Percentiles rank a stretch among this genome's conserved stretches.
Evolutionary conservation across 2,329 filamentous ascomycete genomes (phyloP).

Genomic region (Rhynchosporium agropyri): DNA sequence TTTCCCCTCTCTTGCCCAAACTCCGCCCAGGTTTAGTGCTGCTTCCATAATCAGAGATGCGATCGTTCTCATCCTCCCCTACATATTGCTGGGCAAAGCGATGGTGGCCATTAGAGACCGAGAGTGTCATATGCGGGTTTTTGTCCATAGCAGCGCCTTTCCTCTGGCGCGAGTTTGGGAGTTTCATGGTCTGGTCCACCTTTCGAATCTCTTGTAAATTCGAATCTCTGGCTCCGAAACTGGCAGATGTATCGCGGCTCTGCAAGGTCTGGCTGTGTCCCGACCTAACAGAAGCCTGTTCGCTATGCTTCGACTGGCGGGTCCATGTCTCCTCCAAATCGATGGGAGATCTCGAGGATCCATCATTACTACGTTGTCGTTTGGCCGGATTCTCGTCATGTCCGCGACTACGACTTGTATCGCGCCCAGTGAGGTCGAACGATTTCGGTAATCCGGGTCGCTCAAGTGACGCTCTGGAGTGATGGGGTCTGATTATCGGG

Average conservation of each 20-base stretch:
- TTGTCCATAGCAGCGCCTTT: not conserved
- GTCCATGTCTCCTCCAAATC: slow-evolving; percentile 12
- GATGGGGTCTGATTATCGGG: not conserved
- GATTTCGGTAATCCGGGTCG: not conserved
- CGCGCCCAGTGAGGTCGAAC: not conserved
- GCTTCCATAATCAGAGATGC: slow-evolving; percentile 20
- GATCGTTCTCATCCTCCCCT: slow-evolving; percentile 19
- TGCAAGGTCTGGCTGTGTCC: slow-evolving; percentile 10
- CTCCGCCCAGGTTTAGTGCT: no score
- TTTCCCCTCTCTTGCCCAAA: not conserved
- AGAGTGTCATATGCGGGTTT: no score
- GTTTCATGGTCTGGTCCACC: slow-evolving; percentile 12
- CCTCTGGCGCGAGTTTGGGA: not conserved
- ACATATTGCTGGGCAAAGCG: not conserved
- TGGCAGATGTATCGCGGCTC: not conserved
- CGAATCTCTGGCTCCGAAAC: not conserved
- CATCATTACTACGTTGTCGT: slow-evolving; percentile 18
- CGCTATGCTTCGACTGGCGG: not conserved
- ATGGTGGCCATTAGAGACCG: not conserved
- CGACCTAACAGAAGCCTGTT: slow-evolving; percentile 10
- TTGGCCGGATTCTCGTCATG: slow-evolving; percentile 14
- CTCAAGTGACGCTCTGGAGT: not conserved
- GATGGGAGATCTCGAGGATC: slow-evolving; percentile 19
- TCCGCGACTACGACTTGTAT: not conserved
- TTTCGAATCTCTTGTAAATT: not conserved